Conservation (phyloP, 2,329 filamentous ascomycete genomes). For the Knoxdaviesia capensis region DNA sequence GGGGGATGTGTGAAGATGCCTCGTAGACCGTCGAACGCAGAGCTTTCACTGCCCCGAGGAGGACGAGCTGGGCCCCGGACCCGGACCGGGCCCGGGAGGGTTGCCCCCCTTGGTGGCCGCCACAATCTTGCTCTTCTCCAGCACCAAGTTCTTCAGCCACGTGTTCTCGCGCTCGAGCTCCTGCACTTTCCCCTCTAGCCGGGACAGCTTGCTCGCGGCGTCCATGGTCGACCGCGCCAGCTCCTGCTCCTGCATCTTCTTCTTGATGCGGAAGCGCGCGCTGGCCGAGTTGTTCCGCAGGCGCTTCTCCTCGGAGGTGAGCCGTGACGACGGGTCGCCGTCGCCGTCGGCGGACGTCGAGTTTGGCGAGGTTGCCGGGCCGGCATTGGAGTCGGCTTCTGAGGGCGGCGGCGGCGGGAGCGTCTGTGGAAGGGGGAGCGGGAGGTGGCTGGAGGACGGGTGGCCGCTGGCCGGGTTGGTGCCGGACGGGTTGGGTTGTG, state of each 20-base stretch:
- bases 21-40: no score
- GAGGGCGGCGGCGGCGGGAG: no score
- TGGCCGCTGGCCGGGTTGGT: not conserved
- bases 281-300: conserved; percentile 46
- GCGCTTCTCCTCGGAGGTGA: conserved; percentile 36
- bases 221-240: conserved; percentile 39
- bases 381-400: no score
- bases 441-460: no score
- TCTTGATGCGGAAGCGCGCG: conserved; percentile 49
- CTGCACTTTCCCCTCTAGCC: conserved; percentile 32
- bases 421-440: no score
- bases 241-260: conserved; percentile 48
- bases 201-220: conserved; percentile 36
- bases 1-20: no score
- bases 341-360: not conserved
- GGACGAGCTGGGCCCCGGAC: no score
- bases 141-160: conserved; percentile 38
- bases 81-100: no score
- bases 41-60: no score
- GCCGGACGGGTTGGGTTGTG: not conserved
- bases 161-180: conserved; percentile 40
- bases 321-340: conserved; percentile 7
- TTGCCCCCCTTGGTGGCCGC: not conserved
- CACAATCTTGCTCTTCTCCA: conserved; percentile 22
- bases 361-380: not conserved